Evolutionary conservation across 257 asterid species (phyloP).

Genomic region (Haberlea rhodopensis): DNA sequence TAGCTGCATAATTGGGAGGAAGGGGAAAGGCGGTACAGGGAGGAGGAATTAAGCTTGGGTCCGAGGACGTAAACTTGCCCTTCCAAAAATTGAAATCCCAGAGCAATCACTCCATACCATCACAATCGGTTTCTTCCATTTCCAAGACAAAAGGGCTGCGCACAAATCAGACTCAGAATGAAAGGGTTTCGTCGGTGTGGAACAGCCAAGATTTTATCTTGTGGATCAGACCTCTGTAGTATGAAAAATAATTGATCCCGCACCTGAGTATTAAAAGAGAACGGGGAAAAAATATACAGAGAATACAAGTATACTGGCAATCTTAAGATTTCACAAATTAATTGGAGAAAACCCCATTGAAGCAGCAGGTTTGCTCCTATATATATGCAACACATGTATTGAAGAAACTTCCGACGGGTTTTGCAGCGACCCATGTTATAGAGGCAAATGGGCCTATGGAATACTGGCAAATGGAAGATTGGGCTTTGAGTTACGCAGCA

Average conservation of each 20-base stretch:
- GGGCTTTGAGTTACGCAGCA: too few relatives aligned
- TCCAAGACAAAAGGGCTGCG: neutral
- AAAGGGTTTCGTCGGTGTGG: conserved; percentile 1
- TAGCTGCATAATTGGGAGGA: conserved; percentile 6
- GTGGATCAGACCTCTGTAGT: neutral
- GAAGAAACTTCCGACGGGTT: too few relatives aligned
- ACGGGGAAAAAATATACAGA: neutral
- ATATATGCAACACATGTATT: neutral
- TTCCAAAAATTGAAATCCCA: neutral
- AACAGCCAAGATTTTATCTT: neutral
- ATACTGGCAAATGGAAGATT: too few relatives aligned
- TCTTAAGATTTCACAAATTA: too few relatives aligned
- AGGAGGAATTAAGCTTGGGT: conserved; percentile 2
- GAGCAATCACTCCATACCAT: neutral
- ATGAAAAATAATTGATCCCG: neutral
- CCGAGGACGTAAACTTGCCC: conserved; percentile 6
- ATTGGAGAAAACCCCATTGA: neutral
- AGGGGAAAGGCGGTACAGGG: conserved; percentile 2
- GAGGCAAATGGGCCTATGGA: too few relatives aligned
- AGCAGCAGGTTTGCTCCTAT: neutral
- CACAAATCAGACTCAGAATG: neutral
- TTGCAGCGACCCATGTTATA: too few relatives aligned
- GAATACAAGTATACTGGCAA: neutral
- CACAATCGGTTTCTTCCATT: neutral
- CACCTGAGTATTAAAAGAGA: neutral